These are phyloP conservation scores for Rhizopogon vulgaris DNA, from an alignment of 768 basidiomycete genomes.

Conservation along the genomic window DNA sequence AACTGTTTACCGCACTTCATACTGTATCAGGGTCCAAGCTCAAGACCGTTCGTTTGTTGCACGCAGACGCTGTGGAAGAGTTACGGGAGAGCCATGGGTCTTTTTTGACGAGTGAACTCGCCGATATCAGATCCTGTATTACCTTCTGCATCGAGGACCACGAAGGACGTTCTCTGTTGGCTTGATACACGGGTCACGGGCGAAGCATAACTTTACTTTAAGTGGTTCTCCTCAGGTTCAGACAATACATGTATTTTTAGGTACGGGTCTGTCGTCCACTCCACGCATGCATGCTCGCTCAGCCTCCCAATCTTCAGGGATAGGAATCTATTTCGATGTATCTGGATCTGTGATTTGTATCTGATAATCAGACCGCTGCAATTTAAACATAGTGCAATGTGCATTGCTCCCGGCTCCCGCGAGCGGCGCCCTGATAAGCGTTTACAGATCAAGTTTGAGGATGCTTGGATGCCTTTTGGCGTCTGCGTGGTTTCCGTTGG, in stretches of 20 bases:
- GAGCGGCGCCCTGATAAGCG: neutral
- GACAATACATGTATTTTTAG: neutral
- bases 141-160: slow-evolving; percentile 18
- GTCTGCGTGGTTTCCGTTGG: too few species aligned
- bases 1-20: slow-evolving; percentile 17
- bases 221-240: neutral
- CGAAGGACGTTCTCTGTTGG: slow-evolving; percentile 12
- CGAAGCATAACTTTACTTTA: neutral
- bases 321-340: neutral
- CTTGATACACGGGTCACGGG: slow-evolving; percentile 2
- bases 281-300: neutral
- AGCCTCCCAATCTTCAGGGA: neutral
- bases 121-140: slow-evolving; percentile 3
- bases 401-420: neutral
- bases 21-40: slow-evolving; percentile 17
- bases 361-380: neutral
- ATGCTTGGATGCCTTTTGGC: too few species aligned
- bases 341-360: neutral
- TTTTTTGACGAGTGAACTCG: slow-evolving; percentile 6
- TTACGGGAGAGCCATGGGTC: slow-evolving; percentile 7
- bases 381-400: neutral
- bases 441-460: too few species aligned
- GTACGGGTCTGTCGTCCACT: neutral
- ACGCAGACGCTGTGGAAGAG: slow-evolving; percentile 9
- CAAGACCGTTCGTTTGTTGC: slow-evolving; percentile 15